A percentile compares a stretch with the other conserved stretches of the same genome.
These are phyloP conservation scores for Lupinus albus DNA, from an alignment of 306 rosid species.

Conservation along the genomic window DNA sequence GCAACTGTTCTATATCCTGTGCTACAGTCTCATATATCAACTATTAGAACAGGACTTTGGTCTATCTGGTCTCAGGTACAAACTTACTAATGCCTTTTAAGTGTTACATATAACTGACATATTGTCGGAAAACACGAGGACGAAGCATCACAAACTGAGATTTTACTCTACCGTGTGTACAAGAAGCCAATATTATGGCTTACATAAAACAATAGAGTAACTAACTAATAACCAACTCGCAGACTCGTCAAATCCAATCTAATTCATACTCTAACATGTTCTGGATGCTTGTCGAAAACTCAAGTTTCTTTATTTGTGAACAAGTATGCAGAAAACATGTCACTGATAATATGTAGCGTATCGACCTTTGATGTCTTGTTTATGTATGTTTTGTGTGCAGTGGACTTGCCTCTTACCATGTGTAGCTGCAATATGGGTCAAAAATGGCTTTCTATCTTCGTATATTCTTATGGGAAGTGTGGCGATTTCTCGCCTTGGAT, in stretches of 20 bases:
- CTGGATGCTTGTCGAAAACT: background rate
- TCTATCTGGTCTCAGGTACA: slow-evolving; percentile 88
- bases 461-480: slow-evolving; percentile 81
- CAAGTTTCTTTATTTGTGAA: slow-evolving; percentile 6
- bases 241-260: background rate
- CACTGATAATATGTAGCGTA: background rate
- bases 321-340: background rate
- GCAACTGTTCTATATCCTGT: slow-evolving; percentile 74
- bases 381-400: slow-evolving; percentile 46
- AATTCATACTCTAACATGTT: background rate
- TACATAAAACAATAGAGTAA: background rate
- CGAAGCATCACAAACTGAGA: background rate
- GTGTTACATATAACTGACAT: slow-evolving; percentile 4
- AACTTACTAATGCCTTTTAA: background rate
- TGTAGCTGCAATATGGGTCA: slow-evolving; percentile 64
- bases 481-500: slow-evolving; percentile 81
- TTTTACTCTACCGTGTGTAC: background rate
- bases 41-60: slow-evolving; percentile 82
- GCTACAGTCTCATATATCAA: slow-evolving; percentile 59
- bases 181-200: background rate
- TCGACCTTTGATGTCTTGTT: slow-evolving; percentile 4
- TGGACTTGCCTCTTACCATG: slow-evolving; percentile 77
- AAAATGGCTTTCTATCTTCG: slow-evolving; percentile 51
- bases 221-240: background rate
- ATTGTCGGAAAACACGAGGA: too few species aligned